These are phyloP conservation scores for Prunus mume DNA, from an alignment of 306 rosid species.

Conservation along the genomic window DNA sequence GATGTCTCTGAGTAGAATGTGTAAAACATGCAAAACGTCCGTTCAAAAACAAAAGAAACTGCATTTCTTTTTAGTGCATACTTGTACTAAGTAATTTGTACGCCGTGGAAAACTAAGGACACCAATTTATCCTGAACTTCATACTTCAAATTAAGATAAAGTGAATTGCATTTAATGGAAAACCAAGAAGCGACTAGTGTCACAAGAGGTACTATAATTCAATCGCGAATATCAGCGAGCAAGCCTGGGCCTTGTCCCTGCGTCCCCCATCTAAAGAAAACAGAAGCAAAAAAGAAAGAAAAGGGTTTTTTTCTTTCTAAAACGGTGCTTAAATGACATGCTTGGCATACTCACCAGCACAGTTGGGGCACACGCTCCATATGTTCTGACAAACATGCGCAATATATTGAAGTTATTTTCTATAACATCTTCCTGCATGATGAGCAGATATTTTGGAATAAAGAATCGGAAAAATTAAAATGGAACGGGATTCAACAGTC, in stretches of 20 bases:
- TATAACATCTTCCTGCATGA: conserved; percentile 82
- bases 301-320: no score
- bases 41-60: not conserved
- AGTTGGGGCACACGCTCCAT: conserved; percentile 80
- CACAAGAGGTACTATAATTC: not conserved
- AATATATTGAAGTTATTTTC: conserved; percentile 78
- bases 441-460: not conserved
- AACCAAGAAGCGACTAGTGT: not conserved
- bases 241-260: no score
- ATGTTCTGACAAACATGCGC: conserved; percentile 78
- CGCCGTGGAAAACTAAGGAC: no score
- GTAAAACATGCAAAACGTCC: not conserved
- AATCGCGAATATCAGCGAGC: no score
- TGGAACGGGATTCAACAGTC: not conserved
- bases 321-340: not conserved
- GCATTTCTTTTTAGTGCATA: not conserved
- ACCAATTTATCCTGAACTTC: no score
- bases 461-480: not conserved
- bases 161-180: not conserved
- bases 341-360: conserved; percentile 59
- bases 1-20: no score
- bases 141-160: no score
- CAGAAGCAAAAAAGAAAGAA: not conserved
- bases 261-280: not conserved
- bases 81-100: not conserved